phyloP scores from a whole-genome alignment of 352 stramenopile species.

The Globisporangium echinulatum region DNA sequence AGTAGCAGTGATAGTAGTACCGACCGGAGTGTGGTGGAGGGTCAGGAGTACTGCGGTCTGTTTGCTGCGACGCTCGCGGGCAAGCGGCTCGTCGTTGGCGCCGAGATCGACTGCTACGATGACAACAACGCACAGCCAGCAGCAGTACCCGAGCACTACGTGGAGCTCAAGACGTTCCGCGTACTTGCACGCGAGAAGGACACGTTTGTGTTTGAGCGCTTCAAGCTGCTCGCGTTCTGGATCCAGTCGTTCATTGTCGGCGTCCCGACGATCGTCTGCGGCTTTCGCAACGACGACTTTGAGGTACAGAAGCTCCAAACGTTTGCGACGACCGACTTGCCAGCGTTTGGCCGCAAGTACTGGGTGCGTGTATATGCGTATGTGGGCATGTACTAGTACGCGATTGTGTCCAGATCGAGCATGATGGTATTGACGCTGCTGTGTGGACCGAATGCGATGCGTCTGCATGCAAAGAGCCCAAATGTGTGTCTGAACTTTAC shows the following conservation, averaged over 20 bases:
- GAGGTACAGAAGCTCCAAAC: slow-evolving; percentile 54
- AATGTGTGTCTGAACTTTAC: slow-evolving; percentile 67
- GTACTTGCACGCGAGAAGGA: slow-evolving; percentile 54
- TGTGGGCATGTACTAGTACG: background rate
- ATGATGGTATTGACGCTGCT: too few relatives aligned
- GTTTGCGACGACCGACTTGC: slow-evolving; percentile 56
- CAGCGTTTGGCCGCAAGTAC: slow-evolving; percentile 58
- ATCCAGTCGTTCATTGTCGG: slow-evolving; percentile 80
- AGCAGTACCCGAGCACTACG: slow-evolving; percentile 22
- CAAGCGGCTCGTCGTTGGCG: slow-evolving; percentile 47
- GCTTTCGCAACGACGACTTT: slow-evolving; percentile 64
- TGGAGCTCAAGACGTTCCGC: slow-evolving; percentile 72
- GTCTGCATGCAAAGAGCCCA: background rate
- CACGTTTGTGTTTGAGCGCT: slow-evolving; percentile 66
- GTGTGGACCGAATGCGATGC: slow-evolving; percentile 21
- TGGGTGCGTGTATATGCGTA: slow-evolving; percentile 34
- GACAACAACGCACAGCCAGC: background rate
- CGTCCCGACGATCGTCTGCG: slow-evolving; percentile 61
- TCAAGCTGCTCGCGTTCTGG: slow-evolving; percentile 79
- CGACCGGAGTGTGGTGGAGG: slow-evolving; percentile 37
- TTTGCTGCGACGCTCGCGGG: slow-evolving; percentile 46
- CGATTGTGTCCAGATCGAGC: too few relatives aligned
- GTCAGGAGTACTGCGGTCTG: slow-evolving; percentile 68
- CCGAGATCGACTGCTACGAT: slow-evolving; percentile 64
- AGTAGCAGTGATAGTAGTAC: background rate